Evolutionary conservation across 2,329 filamentous ascomycete genomes (phyloP).

Genomic region (Ascochyta fabae): DNA sequence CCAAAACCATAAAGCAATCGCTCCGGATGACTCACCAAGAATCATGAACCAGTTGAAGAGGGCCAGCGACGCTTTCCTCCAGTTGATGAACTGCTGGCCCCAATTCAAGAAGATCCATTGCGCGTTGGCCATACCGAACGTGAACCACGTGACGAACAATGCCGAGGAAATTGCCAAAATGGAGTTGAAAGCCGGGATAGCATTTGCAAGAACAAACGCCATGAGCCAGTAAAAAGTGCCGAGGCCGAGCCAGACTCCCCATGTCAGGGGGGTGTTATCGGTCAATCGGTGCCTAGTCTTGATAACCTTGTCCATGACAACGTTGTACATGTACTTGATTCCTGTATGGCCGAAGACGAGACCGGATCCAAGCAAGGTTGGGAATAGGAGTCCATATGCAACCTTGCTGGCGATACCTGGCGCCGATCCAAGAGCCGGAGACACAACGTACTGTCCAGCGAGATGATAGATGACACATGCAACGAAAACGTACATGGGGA

Average conservation of each 20-base stretch:
- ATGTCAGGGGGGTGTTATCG: conserved; percentile 33
- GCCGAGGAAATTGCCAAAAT: conserved; percentile 65
- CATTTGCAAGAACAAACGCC: conserved; percentile 70
- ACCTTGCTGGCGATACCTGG: conserved; percentile 62
- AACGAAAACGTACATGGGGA: conserved; percentile 66
- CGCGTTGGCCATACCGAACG: conserved; percentile 43
- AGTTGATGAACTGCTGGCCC: conserved; percentile 44
- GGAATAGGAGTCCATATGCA: conserved; percentile 69
- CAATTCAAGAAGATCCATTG: conserved; percentile 42
- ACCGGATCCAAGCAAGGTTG: conserved; percentile 71
- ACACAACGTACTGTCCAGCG: conserved; percentile 64
- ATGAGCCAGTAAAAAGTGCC: conserved; percentile 60
- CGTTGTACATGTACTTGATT: conserved; percentile 67
- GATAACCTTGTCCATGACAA: conserved; percentile 55
- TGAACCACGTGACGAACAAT: conserved; percentile 69
- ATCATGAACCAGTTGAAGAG: conserved; percentile 22
- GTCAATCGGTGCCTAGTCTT: conserved; percentile 4
- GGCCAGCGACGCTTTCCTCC: conserved; percentile 25
- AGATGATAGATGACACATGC: conserved; percentile 71
- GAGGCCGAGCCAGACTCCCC: conserved; percentile 42
- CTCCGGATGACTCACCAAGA: not conserved
- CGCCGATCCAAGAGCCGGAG: conserved; percentile 69
- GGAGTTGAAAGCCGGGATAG: conserved; percentile 70
- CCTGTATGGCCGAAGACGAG: conserved; percentile 73
- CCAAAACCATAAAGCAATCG: too few species aligned